A percentile compares a stretch with the other conserved stretches of the same genome.
phyloP scores from a whole-genome alignment of 225 moss, liverwort and hornwort genomes.

The Bryum argenteum region DNA sequence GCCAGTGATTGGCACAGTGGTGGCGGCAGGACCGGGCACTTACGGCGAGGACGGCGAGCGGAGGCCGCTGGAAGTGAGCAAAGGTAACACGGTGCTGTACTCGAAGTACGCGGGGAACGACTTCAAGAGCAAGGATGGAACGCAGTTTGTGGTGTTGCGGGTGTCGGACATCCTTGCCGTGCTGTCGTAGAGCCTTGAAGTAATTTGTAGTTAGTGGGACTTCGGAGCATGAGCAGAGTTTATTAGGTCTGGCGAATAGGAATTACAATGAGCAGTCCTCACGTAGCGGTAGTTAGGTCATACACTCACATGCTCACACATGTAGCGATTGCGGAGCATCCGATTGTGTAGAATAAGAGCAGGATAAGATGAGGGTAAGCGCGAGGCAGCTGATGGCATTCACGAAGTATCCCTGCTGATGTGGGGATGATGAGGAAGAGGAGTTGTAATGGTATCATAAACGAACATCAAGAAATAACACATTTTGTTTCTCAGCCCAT shows the following conservation, averaged over 20 bases:
- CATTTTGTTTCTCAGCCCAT: not conserved
- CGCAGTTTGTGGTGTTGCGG: constrained; percentile 77
- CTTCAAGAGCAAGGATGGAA: constrained; percentile 89
- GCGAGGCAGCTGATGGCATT: not conserved
- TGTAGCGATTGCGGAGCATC: not conserved
- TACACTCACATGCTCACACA: not conserved
- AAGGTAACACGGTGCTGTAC: constrained; percentile 82
- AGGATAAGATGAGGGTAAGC: not conserved
- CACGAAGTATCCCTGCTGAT: not conserved
- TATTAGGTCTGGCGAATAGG: constrained; percentile 2
- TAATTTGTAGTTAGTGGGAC: not conserved
- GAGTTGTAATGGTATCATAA: not conserved
- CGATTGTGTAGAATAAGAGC: not conserved
- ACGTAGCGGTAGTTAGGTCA: constrained; percentile 18
- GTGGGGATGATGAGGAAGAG: no score
- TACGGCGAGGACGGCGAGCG: constrained; percentile 85
- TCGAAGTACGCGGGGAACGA: constrained; percentile 96
- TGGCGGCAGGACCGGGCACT: constrained; percentile 71
- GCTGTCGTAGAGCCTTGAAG: constrained; percentile 48
- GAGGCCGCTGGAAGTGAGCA: constrained; percentile 72
- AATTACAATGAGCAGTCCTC: constrained; percentile 12
- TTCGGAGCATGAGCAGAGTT: not conserved
- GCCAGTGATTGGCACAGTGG: constrained; percentile 80
- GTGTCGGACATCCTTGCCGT: constrained; percentile 81
- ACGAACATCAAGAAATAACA: not conserved